Base-by-base conservation (phyloP, 371 early-diverging fungal species). In the Amoeboaphelidium occidentale region DNA sequence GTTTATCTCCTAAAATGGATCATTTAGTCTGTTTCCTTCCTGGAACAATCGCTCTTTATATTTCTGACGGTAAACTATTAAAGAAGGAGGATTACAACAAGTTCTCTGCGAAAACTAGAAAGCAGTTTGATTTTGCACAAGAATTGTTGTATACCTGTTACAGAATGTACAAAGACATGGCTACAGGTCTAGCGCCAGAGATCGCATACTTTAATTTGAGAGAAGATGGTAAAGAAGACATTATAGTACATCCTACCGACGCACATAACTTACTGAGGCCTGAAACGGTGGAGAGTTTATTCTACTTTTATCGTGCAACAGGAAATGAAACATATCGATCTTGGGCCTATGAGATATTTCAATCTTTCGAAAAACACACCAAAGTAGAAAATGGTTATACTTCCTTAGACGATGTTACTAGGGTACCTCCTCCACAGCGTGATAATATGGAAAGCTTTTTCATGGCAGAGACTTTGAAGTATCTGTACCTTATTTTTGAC, bases 391-490 rank as follows among this genome's bases (percentile, higher is more conserved):
- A 20, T 4, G 91, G 87, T 0, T 90, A 79, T 61, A 69, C 79
- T 1, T 75, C 78, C 1, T 61, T 87, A 47, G 57, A 67, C 45
- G 83, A 87, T 51, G 81, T 84, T 24, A 72, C 71, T 6, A 53
- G 51, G 20, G 55, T 68, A 28, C 72, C 72, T 22, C 65, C 76
- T 13, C 58, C 52, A 2, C 48, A 55, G 24, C 67, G 68, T 25
- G 77, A 83, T 65, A 70, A 79, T 54, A 80, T 81, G 81, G 83
- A 80, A 52, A 76, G 76, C 32, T 84, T 85, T 59, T 78, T 89
- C 55, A 53, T 83, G 60, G 87, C 84, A 0, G 96, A 96, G 60
- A 91, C 93, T 0, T 70, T 96, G 49, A 96, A 96, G 59, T 96
- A 92, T 57, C 66, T 92, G 41, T 91, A 84, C 55, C 64, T 89